phyloP scores from a whole-genome alignment of 2,329 filamentous ascomycete species.

The Teratosphaeria viscida region DNA sequence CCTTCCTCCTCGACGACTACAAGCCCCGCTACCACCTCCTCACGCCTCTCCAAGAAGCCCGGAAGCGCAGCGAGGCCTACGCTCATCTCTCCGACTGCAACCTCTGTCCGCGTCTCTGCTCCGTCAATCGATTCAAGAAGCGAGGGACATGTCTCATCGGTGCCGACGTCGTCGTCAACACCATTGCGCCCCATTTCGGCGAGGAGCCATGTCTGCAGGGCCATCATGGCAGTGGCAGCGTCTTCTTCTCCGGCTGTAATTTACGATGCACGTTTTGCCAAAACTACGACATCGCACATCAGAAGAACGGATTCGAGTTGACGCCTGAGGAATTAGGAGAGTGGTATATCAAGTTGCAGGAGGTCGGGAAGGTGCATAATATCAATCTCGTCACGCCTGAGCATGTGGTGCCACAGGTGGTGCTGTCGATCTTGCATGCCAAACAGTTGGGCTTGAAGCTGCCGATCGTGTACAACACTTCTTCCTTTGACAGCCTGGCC shows the following conservation, averaged over 20 bases:
- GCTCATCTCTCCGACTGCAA: constrained; percentile 70
- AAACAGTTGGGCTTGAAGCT: constrained; percentile 57
- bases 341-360: constrained; percentile 75
- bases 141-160: constrained; percentile 72
- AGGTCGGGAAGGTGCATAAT: constrained; percentile 76
- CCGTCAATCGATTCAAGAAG: constrained; percentile 69
- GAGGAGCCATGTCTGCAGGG: constrained; percentile 78
- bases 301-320: constrained; percentile 69
- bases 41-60: constrained; percentile 55
- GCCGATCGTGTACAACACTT: constrained; percentile 78
- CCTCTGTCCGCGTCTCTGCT: constrained; percentile 65
- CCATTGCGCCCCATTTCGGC: constrained; percentile 76
- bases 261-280: constrained; percentile 67
- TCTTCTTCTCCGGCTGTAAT: constrained; percentile 74
- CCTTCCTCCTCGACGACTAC: constrained; percentile 63
- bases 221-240: constrained; percentile 66
- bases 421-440: constrained; percentile 63
- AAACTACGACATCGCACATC: constrained; percentile 74
- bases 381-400: constrained; percentile 83
- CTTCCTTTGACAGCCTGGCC: constrained; percentile 64
- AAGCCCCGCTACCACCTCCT: constrained; percentile 61
- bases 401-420: constrained; percentile 77
- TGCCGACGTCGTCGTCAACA: constrained; percentile 64
- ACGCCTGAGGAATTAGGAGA: constrained; percentile 68
- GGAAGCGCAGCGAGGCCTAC: constrained; percentile 64